A percentile compares a stretch with the other conserved stretches of the same genome.
These are phyloP conservation scores for Trichoderma aggressivum DNA, from an alignment of 2,329 filamentous ascomycete species.

Conservation along the genomic window DNA sequence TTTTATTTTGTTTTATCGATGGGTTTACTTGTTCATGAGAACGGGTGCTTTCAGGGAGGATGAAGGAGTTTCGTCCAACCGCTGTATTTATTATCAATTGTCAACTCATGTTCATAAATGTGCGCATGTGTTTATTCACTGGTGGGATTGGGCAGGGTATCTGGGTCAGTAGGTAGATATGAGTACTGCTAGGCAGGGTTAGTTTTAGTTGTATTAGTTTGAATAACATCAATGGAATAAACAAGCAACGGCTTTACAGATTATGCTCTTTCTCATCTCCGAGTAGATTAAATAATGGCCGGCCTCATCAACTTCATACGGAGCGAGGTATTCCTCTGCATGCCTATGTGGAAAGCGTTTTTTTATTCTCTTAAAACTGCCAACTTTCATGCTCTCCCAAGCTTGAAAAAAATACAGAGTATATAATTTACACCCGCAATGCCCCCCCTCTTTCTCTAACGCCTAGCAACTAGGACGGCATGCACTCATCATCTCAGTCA, in stretches of 20 bases:
- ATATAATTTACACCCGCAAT: slow-evolving; percentile 9
- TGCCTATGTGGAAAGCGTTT: background rate
- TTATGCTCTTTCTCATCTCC: background rate
- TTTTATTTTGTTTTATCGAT: background rate
- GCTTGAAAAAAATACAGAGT: slow-evolving; percentile 5
- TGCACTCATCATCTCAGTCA: slow-evolving; percentile 18
- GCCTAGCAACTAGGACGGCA: background rate
- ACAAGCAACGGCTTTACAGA: background rate
- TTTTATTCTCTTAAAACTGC: background rate
- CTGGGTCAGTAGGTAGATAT: slow-evolving; percentile 3
- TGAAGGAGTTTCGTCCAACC: background rate
- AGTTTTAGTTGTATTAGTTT: slow-evolving; percentile 12
- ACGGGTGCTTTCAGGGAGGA: background rate
- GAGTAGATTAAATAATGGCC: background rate
- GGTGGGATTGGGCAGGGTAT: background rate
- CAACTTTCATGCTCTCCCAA: background rate
- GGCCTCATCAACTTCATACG: background rate
- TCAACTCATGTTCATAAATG: slow-evolving; percentile 16
- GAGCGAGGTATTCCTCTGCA: background rate
- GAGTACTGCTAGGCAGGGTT: background rate
- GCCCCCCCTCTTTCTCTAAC: background rate
- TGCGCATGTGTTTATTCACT: background rate
- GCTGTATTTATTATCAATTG: slow-evolving; percentile 16
- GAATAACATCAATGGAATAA: background rate
- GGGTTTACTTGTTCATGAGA: background rate